phyloP scores from a whole-genome alignment of 805 yeast genomes.

The Tanozyma kutaoensis region DNA sequence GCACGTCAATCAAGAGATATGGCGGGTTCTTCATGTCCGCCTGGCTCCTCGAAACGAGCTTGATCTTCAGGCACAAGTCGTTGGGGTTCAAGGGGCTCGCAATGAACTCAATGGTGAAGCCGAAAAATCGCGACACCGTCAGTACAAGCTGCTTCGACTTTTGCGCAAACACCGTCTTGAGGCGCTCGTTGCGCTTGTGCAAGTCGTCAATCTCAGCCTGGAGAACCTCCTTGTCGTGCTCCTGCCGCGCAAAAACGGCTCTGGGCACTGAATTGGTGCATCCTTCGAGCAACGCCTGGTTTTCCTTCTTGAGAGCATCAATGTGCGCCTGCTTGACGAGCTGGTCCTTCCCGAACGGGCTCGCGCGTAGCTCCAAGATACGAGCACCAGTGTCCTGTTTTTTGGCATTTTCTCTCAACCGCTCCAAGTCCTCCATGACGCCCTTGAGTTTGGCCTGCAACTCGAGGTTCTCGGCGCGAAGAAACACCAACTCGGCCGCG shows the following conservation, averaged over 20 bases:
- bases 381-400: conserved; percentile 12
- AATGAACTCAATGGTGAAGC: conserved; percentile 59
- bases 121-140: conserved; percentile 53
- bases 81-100: conserved; percentile 28
- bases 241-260: conserved; percentile 49
- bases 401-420: conserved; percentile 18
- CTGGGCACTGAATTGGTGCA: conserved; percentile 29
- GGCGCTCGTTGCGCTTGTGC: conserved; percentile 38
- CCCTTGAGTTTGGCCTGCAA: conserved; percentile 22
- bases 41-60: conserved; percentile 30
- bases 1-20: conserved; percentile 44
- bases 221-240: conserved; percentile 35
- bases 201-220: conserved; percentile 34
- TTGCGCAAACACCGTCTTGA: conserved; percentile 43
- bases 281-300: conserved; percentile 28
- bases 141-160: conserved; percentile 64
- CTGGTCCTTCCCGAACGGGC: conserved; percentile 54
- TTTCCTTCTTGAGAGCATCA: conserved; percentile 42
- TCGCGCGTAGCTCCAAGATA: conserved; percentile 49
- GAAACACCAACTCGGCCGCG: conserved; percentile 3
- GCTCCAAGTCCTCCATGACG: conserved; percentile 18
- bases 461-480: conserved; percentile 28
- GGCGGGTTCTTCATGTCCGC: conserved; percentile 13
- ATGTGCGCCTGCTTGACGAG: conserved; percentile 40
- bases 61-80: conserved; percentile 40